These are phyloP conservation scores for Rhipidocladum racemiflorum DNA, from an alignment of 176 grass and related monocot species.

Conservation along the genomic window DNA sequence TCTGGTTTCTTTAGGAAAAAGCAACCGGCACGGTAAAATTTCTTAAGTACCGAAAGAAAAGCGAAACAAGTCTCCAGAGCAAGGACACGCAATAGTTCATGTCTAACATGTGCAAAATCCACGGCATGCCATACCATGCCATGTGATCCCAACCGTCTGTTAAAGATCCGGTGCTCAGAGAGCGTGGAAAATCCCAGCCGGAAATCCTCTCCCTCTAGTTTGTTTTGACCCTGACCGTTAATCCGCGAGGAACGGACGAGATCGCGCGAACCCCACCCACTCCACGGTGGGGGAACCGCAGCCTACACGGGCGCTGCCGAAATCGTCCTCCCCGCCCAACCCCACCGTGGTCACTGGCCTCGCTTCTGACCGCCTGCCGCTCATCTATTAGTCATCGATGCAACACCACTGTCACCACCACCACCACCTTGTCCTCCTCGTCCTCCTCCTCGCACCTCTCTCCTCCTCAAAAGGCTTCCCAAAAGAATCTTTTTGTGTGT, in stretches of 20 bases:
- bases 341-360: background rate
- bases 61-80: background rate
- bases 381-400: constrained; percentile 28
- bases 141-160: background rate
- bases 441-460: background rate
- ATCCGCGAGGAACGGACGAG: background rate
- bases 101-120: background rate
- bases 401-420: background rate
- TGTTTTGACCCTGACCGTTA: background rate
- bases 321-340: constrained; percentile 3
- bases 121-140: background rate
- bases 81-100: background rate
- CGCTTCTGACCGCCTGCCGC: constrained; percentile 12
- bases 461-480: constrained; percentile 31
- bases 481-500: constrained; percentile 35
- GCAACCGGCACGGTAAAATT: background rate
- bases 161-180: background rate
- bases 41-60: background rate
- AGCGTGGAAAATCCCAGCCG: background rate
- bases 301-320: background rate
- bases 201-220: background rate
- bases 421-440: background rate
- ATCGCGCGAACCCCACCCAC: background rate
- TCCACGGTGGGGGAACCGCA: background rate
- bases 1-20: background rate